Evolutionary conservation across 2,329 filamentous ascomycete genomes (phyloP).

Genomic region (Colletotrichum filicis): DNA sequence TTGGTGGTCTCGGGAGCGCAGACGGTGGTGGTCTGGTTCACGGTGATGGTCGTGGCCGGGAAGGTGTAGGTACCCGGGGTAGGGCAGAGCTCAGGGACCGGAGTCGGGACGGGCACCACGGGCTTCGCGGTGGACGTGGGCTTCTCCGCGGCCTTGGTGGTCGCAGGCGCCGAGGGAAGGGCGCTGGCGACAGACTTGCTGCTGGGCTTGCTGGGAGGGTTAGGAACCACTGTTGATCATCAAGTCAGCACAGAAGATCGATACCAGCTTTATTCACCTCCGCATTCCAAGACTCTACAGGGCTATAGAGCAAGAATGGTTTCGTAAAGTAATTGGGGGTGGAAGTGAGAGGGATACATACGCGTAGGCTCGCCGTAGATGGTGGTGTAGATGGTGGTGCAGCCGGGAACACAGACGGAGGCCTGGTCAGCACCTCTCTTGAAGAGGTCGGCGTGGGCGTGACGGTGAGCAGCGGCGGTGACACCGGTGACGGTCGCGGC

Average conservation of each 20-base stretch:
- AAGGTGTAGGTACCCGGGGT: constrained; percentile 81
- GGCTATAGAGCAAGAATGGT: not conserved
- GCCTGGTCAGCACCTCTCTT: constrained; percentile 57
- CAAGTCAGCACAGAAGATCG: constrained; percentile 6
- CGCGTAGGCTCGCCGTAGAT: constrained; percentile 74
- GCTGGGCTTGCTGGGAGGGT: constrained; percentile 43
- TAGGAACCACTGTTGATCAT: constrained; percentile 49
- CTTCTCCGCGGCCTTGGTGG: constrained; percentile 37
- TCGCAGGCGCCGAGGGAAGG: constrained; percentile 42
- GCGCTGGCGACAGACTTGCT: constrained; percentile 39
- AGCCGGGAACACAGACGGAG: constrained; percentile 68
- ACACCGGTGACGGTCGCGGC: constrained; percentile 68
- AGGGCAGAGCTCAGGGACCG: constrained; percentile 64
- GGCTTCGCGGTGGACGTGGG: constrained; percentile 53
- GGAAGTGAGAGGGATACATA: constrained; percentile 51
- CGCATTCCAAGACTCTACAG: not conserved
- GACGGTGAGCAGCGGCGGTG: constrained; percentile 69
- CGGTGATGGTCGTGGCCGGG: constrained; percentile 76
- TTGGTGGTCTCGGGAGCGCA: constrained; percentile 71
- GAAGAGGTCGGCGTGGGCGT: constrained; percentile 69
- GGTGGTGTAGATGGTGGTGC: constrained; percentile 80
- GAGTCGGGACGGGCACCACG: constrained; percentile 62
- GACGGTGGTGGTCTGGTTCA: constrained; percentile 75
- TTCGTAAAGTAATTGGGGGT: too few relatives aligned
- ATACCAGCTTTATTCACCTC: not conserved